Evolutionary conservation across 1,284 basidiomycete genomes (phyloP).

Genomic region (Trametes hirsuta): DNA sequence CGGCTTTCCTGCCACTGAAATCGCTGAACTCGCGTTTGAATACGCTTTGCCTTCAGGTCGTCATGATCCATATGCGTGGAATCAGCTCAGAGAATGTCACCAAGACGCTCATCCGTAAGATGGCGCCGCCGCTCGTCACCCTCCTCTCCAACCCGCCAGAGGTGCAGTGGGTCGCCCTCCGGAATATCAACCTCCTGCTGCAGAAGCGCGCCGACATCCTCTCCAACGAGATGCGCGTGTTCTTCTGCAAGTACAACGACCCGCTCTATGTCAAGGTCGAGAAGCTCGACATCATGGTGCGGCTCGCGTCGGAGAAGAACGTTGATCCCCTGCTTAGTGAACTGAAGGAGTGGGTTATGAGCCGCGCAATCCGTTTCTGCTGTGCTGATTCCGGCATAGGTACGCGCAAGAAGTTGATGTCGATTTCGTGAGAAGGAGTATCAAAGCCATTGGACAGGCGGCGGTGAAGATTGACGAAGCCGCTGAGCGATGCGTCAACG

Average conservation of each 20-base stretch:
- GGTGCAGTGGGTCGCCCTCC: slow-evolving; percentile 96
- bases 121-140: slow-evolving; percentile 94
- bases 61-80: slow-evolving; percentile 94
- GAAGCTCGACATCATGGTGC: slow-evolving; percentile 98
- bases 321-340: slow-evolving; percentile 95
- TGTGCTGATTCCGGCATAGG: slow-evolving; percentile 41
- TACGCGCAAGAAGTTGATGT: slow-evolving; percentile 98
- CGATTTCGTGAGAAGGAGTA: slow-evolving; percentile 94
- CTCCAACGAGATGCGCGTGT: slow-evolving; percentile 95
- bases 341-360: slow-evolving; percentile 81
- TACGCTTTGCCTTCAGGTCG: slow-evolving; percentile 58
- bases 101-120: slow-evolving; percentile 90
- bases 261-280: slow-evolving; percentile 98
- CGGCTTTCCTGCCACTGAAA: background rate
- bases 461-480: slow-evolving; percentile 95
- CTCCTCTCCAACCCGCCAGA: slow-evolving; percentile 79
- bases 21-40: background rate
- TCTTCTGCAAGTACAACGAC: slow-evolving; percentile 99
- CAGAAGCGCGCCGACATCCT: slow-evolving; percentile 92
- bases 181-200: slow-evolving; percentile 95
- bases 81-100: slow-evolving; percentile 86
- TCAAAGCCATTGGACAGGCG: slow-evolving; percentile 94
- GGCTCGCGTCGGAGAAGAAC: slow-evolving; percentile 89
- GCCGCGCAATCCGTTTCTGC: background rate
- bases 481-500: slow-evolving; percentile 94